Evolutionary conservation across 176 grass and related monocot genomes (phyloP).

Genomic region (Paspalum notatum): DNA sequence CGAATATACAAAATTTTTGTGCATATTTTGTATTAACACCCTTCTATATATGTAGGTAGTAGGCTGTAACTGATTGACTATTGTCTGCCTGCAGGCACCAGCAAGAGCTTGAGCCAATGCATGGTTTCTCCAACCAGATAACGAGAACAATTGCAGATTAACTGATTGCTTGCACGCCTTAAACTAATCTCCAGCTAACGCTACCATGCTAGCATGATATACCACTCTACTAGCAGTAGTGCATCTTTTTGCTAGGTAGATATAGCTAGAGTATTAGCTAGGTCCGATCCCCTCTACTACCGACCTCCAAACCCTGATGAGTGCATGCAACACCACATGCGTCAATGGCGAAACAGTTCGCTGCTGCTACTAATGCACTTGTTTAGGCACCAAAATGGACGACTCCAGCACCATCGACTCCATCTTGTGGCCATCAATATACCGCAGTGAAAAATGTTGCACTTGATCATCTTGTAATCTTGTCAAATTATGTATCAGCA

Average conservation of each 20-base stretch:
- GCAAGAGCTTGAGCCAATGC: not conserved
- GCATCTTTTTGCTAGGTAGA: not conserved
- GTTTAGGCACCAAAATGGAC: slow-evolving; percentile 38
- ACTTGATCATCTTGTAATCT: no score
- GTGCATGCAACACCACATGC: not conserved
- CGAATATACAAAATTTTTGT: no score
- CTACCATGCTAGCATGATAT: not conserved
- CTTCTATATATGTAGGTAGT: not conserved
- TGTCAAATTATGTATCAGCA: no score
- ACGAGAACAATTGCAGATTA: not conserved
- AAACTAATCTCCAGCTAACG: slow-evolving; percentile 23
- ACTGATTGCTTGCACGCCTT: not conserved
- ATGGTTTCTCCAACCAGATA: not conserved
- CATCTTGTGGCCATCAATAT: slow-evolving; percentile 49
- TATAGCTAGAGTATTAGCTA: not conserved
- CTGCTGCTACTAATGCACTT: slow-evolving; percentile 6
- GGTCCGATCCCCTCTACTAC: not conserved
- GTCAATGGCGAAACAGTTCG: not conserved
- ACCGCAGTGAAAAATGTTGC: no score
- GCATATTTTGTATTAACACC: not conserved
- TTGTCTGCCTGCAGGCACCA: not conserved
- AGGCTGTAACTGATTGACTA: not conserved
- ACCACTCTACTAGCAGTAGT: not conserved
- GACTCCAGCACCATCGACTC: slow-evolving; percentile 39
- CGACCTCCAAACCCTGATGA: not conserved